Conservation (phyloP, 1,284 basidiomycete genomes). For the Sutorius eximius region DNA sequence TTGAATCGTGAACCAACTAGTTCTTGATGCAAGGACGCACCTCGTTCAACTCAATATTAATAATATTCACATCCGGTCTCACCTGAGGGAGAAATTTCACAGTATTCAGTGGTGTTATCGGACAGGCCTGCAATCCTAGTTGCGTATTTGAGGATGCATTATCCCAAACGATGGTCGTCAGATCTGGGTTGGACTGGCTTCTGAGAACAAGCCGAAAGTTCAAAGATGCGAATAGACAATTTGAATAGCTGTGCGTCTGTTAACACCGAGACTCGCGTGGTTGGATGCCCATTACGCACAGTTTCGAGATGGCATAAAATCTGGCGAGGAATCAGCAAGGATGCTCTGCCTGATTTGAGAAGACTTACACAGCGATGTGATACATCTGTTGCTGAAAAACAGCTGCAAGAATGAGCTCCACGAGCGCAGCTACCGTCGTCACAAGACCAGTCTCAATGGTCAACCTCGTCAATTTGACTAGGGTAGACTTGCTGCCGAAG, state of each 20-base stretch:
- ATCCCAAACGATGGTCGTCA: conserved; percentile 13
- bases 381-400: background rate
- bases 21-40: background rate
- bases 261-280: background rate
- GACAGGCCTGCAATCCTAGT: background rate
- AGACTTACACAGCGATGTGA: conserved; percentile 25
- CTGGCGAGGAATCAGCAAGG: conserved; percentile 2
- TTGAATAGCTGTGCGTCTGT: conserved; percentile 3
- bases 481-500: background rate
- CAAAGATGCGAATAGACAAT: conserved; percentile 23
- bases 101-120: background rate
- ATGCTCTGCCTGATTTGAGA: too few species aligned
- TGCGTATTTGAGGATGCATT: background rate
- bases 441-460: conserved; percentile 26
- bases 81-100: background rate
- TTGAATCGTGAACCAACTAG: background rate
- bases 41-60: background rate
- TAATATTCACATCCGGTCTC: background rate
- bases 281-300: conserved; percentile 7
- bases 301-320: conserved; percentile 27
- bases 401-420: conserved; percentile 21
- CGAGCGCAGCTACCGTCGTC: conserved; percentile 12
- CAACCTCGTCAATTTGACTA: background rate
- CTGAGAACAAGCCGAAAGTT: conserved; percentile 23
- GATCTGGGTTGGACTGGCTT: background rate